These are phyloP conservation scores for Candida verbasci DNA, from an alignment of 805 yeast species.

Conservation along the genomic window DNA sequence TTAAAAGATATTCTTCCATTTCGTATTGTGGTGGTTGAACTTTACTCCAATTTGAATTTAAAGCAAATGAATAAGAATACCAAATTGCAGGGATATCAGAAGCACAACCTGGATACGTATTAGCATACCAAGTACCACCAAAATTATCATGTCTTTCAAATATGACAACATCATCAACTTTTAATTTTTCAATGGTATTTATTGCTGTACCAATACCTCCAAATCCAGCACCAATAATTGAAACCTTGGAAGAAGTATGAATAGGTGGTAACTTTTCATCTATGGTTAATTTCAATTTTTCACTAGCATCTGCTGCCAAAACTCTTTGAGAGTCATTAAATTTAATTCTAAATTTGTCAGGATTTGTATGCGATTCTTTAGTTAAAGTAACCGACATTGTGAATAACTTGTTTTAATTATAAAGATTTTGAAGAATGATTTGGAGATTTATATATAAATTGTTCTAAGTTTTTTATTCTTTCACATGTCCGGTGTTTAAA, in stretches of 20 bases:
- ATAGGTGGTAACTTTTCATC: constrained; percentile 13
- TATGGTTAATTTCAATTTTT: constrained; percentile 3
- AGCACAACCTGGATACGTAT: constrained; percentile 44
- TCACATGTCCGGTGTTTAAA: too few relatives aligned
- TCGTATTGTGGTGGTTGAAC: constrained; percentile 40
- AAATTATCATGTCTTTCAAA: constrained; percentile 36
- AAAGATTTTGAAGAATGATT: too few relatives aligned
- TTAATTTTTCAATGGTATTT: constrained; percentile 20
- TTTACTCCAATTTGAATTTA: constrained; percentile 27
- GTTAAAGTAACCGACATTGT: constrained; percentile 15
- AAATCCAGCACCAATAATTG: constrained; percentile 40
- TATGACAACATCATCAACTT: constrained; percentile 24
- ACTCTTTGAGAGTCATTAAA: constrained; percentile 22
- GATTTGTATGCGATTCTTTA: constrained; percentile 23
- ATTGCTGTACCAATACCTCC: constrained; percentile 34
- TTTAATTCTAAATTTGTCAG: constrained; percentile 21
- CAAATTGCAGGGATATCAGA: constrained; percentile 29
- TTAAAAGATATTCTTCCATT: constrained; percentile 36
- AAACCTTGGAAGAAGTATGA: constrained; percentile 23
- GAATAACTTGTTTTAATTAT: too few relatives aligned
- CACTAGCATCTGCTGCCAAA: constrained; percentile 18
- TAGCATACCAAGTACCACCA: constrained; percentile 45
- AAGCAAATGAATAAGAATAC: constrained; percentile 25
- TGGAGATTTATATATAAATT: too few relatives aligned
- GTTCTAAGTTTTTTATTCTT: too few relatives aligned